Evolutionary conservation across 495 filamentous ascomycete genomes (phyloP).

Genomic region (Neurospora tetrasperma): DNA sequence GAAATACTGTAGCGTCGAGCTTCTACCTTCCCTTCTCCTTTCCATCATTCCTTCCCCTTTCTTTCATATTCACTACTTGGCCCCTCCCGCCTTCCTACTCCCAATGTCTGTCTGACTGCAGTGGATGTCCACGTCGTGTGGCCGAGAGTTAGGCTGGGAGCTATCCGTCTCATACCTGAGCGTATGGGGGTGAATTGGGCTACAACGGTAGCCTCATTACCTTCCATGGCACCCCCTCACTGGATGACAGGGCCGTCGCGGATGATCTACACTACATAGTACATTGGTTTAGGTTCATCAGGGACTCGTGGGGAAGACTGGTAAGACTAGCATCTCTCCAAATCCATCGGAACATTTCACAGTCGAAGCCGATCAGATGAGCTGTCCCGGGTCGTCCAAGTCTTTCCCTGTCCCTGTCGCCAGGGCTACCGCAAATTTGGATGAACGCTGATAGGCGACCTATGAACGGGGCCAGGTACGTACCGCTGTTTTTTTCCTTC

Average conservation of each 20-base stretch:
- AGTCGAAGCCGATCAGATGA: not conserved
- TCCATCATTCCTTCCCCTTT: not conserved
- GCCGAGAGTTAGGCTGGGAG: not conserved
- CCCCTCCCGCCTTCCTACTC: not conserved
- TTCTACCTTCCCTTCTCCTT: not conserved
- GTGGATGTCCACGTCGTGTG: not conserved
- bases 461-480: not conserved
- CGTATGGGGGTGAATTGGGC: not conserved
- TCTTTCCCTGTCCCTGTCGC: not conserved
- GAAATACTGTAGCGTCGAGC: not conserved
- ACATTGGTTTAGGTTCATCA: constrained; percentile 1
- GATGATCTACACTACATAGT: not conserved
- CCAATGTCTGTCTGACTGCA: not conserved
- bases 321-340: not conserved
- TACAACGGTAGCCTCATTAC: not conserved
- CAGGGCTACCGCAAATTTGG: constrained; percentile 8
- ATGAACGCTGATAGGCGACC: constrained; percentile 6
- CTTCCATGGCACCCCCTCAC: not conserved
- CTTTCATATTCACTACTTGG: not conserved
- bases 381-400: not conserved
- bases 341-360: not conserved
- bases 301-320: not conserved
- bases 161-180: not conserved
- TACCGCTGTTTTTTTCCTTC: not conserved
- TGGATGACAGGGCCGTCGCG: not conserved